A percentile compares a stretch with the other conserved stretches of the same genome.
Conservation (phyloP, 2,329 filamentous ascomycete species). For the Tolypocladium amazonense region DNA sequence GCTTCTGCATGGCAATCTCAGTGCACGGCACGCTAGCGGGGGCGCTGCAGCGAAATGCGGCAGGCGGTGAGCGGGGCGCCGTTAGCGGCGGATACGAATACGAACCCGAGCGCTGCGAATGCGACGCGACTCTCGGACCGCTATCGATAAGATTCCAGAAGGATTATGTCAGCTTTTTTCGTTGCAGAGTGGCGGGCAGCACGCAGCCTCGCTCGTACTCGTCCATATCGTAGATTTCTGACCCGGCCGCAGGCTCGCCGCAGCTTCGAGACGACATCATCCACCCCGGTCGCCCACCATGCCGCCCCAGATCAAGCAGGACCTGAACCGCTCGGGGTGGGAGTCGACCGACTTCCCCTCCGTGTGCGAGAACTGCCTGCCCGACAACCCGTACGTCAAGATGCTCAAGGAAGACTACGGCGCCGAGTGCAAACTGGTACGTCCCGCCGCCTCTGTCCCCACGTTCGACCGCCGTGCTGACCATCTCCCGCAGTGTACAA, state of each 20-base stretch:
- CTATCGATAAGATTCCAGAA: neutral
- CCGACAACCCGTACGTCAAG: slow-evolving; percentile 95
- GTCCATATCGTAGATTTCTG: neutral
- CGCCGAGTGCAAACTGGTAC: slow-evolving; percentile 64
- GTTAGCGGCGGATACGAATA: slow-evolving; percentile 3
- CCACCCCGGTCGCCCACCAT: slow-evolving; percentile 32
- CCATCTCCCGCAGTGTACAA: slow-evolving; percentile 52
- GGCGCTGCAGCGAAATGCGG: neutral
- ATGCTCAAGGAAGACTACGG: slow-evolving; percentile 98
- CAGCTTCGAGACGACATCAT: neutral
- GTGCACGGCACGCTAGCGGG: neutral
- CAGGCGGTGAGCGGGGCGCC: neutral
- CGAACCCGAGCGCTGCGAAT: slow-evolving; percentile 4
- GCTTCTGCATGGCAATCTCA: slow-evolving; percentile 2
- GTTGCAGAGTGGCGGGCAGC: neutral
- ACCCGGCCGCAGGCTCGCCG: neutral
- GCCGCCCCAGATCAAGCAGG: slow-evolving; percentile 90
- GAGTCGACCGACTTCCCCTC: slow-evolving; percentile 87
- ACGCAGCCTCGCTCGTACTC: neutral
- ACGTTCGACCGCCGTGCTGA: neutral
- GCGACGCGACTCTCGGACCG: neutral
- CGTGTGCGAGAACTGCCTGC: slow-evolving; percentile 85
- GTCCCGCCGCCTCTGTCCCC: slow-evolving; percentile 2
- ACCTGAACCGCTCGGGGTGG: slow-evolving; percentile 91
- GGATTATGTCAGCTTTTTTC: neutral